Base-by-base conservation (phyloP, 2,329 filamentous ascomycete genomes). In the Fusarium citri region DNA sequence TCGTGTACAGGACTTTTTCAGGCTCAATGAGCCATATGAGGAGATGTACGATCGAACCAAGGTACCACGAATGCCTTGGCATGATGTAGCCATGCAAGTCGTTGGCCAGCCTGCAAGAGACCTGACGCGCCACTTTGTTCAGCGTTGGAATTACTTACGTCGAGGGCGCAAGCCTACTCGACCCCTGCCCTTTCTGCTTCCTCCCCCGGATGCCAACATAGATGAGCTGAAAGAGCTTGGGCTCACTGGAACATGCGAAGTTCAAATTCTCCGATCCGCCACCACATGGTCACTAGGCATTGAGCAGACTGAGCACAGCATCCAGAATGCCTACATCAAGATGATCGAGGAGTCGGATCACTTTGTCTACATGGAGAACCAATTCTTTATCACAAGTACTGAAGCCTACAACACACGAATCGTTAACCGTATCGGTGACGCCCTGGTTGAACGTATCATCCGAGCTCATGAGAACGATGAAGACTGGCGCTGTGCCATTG, bases 341-440 rank as follows among this genome's bases (percentile, higher is more conserved):
- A 89, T 97, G 84, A 99, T 99, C 72, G 91, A 96, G 71, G 92
- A 95, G 69, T 98, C 94, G 3, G 94, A 99, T 49, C 96, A 98
- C 79, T 97, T 98, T 76, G 93, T 98, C 54, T 98, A 99, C 80
- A 97, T 98, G 71, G 96, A 99, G 79, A 99, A 99, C 77, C 96
- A 99, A 77, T 99, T 98, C 81, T 99, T 97, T 83, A 92, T 99
- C 79, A 97, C 93, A 37, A 97, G 93, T 72, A 96, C 93, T 53
- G 92, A 96, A 76, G 94, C 94, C 8, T 90, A 97, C 73, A 92
- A 92, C 55, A 93, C 92, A 15, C 93, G 91, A 77, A 96, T 99
- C 68, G 88, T 94, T 78, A 99, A 99, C 79, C 90, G 91, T 71
- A 98, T 99, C 72, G 95, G 95, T 53, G 95, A 98, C 80, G 95